Evolutionary conservation across 228 moss, liverwort and hornwort species (phyloP).

Genomic region (Sphagnum magellanicum): DNA sequence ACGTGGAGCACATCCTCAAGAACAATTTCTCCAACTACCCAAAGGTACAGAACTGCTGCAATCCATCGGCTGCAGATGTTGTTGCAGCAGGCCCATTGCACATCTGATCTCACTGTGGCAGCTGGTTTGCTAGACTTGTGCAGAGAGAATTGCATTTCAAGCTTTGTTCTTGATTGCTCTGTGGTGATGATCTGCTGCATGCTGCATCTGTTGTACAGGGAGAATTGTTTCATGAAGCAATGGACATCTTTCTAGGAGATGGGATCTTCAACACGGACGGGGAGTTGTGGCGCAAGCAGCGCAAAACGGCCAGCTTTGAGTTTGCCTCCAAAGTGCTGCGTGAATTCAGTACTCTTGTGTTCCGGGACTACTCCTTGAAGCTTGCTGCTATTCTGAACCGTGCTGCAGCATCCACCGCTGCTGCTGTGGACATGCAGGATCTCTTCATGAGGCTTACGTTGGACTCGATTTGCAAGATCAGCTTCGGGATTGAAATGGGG

Average conservation of each 20-base stretch:
- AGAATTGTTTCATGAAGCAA: neutral
- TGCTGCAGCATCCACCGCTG: neutral
- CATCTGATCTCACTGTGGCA: too few relatives aligned
- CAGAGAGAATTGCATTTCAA: too few relatives aligned
- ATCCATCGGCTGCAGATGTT: neutral
- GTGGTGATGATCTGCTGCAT: too few relatives aligned
- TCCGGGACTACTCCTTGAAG: conserved; percentile 5
- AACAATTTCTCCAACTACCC: conserved; percentile 42
- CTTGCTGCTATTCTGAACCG: conserved; percentile 5
- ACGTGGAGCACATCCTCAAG: conserved; percentile 43
- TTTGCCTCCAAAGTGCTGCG: conserved; percentile 1
- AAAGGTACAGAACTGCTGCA: conserved; percentile 12
- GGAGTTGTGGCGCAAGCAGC: conserved; percentile 6
- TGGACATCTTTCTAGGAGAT: conserved; percentile 5
- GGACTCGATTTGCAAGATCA: conserved; percentile 13
- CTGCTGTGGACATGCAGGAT: conserved; percentile 14
- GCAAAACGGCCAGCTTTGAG: conserved; percentile 6
- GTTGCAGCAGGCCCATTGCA: too few relatives aligned
- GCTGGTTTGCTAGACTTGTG: too few relatives aligned
- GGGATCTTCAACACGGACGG: conserved; percentile 8
- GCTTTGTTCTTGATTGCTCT: too few relatives aligned
- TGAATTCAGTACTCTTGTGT: conserved; percentile 2
- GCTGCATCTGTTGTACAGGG: neutral
- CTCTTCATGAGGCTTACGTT: conserved; percentile 7
- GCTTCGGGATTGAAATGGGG: conserved; percentile 10